Evolutionary conservation across 2,329 filamentous ascomycete species (phyloP), one percentile per base, ranked within the genome.

Genomic region (Trichothecium sympodiale): DNA sequence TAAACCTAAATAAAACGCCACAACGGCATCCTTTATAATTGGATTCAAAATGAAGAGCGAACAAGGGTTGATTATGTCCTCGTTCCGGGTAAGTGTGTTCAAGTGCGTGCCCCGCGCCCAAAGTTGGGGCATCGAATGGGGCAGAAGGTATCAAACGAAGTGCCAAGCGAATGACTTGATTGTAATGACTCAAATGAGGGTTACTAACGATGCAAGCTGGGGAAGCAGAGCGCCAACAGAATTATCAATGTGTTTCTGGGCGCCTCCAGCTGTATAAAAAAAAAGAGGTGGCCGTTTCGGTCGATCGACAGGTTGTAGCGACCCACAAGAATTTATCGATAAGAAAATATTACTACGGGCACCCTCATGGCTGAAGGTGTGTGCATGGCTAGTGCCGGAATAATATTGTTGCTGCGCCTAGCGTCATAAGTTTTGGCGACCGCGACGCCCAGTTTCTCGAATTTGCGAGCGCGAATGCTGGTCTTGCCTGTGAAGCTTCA

Each of bases 391-490:
- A 50, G 48, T 34, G 30, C 36, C 55, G 59, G 56, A 56, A 43
- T n/a, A 60, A 49, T 32, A 32, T 57, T 62, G 6, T 52, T 54
- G 39, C 58, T 33, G 2, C n/a, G 3, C 51, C 57, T 64, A 64
- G 61, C 60, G 59, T 41, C 38, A 43, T 49, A 57, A 53, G 58
- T 53, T 55, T 64, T 62, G 59, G 59, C 46, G 53, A 49, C 56
- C 33, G 44, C 43, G 52, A 40, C 44, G 54, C 60, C 61, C 60
- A 55, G 59, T 50, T 52, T 55, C 50, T 45, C 41, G 46, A 52
- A 56, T 58, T 56, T 62, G 63, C 62, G 58, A 53, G 55, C 54
- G 55, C 51, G 50, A 32, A 6, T 25, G 20, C 20, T 25, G 20
- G 20, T 25, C 6, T n/a, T n/a, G n/a, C n/a, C 30, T n/a, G 35